phyloP scores from a whole-genome alignment of 352 stramenopile genomes.

The Phytophthora melonis region DNA sequence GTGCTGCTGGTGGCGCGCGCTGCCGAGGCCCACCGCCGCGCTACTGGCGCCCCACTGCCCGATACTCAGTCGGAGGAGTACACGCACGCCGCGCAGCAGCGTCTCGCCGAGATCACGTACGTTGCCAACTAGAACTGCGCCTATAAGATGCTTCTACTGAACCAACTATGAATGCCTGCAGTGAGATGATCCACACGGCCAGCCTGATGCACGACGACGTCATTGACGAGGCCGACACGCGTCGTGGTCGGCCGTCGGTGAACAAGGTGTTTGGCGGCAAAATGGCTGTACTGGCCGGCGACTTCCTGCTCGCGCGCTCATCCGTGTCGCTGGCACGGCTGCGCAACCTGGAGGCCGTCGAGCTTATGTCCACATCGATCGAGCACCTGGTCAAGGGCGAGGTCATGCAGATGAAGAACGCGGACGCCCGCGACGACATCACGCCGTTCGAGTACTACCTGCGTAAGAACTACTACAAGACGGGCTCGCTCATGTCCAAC shows the following conservation, averaged over 20 bases:
- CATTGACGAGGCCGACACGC: slow-evolving; percentile 97
- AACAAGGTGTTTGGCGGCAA: slow-evolving; percentile 99
- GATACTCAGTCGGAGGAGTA: slow-evolving; percentile 78
- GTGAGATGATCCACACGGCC: slow-evolving; percentile 99
- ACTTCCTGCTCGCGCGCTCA: slow-evolving; percentile 97
- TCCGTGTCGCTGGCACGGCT: slow-evolving; percentile 95
- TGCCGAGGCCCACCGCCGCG: slow-evolving; percentile 82
- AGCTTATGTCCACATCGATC: slow-evolving; percentile 98
- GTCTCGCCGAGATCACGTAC: slow-evolving; percentile 88
- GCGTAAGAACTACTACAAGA: slow-evolving; percentile 99
- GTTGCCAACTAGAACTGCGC: slow-evolving; percentile 20
- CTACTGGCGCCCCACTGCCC: slow-evolving; percentile 50
- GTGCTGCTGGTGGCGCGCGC: slow-evolving; percentile 95
- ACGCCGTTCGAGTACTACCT: slow-evolving; percentile 96
- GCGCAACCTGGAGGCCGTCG: slow-evolving; percentile 95
- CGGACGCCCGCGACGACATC: slow-evolving; percentile 67
- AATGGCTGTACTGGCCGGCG: slow-evolving; percentile 97
- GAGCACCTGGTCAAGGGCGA: slow-evolving; percentile 99
- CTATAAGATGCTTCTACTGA: background rate
- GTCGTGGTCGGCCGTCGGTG: slow-evolving; percentile 93
- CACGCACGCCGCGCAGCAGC: slow-evolving; percentile 75
- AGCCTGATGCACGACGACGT: slow-evolving; percentile 99
- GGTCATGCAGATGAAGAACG: slow-evolving; percentile 99
- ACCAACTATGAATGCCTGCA: slow-evolving; percentile 23
- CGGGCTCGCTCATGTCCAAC: slow-evolving; percentile 98